These are phyloP conservation scores for Aspergillus pseudonomiae DNA, from an alignment of 2,329 filamentous ascomycete genomes.

Conservation along the genomic window DNA sequence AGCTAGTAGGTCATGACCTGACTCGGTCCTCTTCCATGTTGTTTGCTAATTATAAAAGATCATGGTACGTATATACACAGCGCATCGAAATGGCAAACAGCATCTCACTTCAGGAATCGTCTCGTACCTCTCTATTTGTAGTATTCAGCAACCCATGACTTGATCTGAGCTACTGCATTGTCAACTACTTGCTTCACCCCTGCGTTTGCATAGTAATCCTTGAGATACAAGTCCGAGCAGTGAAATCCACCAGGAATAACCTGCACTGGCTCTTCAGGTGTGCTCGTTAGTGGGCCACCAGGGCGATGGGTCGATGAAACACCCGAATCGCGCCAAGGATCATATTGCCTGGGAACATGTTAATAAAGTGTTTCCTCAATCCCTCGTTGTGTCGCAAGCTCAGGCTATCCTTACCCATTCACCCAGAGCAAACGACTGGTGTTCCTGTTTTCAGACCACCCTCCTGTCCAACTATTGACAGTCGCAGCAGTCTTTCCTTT, in stretches of 20 bases:
- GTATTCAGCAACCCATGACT: constrained; percentile 15
- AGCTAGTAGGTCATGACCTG: too few relatives aligned
- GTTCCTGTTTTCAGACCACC: constrained; percentile 55
- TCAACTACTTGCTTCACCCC: constrained; percentile 55
- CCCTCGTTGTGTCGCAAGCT: rapidly evolving
- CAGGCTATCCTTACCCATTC: constrained; percentile 50
- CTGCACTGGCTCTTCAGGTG: constrained; percentile 52
- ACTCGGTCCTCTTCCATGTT: too few relatives aligned
- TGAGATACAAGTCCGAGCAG: constrained; percentile 56
- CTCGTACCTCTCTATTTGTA: not conserved
- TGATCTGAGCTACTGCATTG: constrained; percentile 53
- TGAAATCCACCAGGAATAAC: constrained; percentile 59
- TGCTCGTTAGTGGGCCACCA: constrained; percentile 42
- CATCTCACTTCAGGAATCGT: too few relatives aligned
- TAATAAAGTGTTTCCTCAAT: not conserved
- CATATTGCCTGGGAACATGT: not conserved
- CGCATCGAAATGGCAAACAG: not conserved
- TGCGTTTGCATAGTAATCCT: constrained; percentile 52
- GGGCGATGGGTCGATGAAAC: not conserved
- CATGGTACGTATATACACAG: too few relatives aligned
- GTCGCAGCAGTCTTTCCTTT: constrained; percentile 24
- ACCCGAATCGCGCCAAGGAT: not conserved
- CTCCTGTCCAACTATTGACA: constrained; percentile 58
- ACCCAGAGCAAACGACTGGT: constrained; percentile 60
- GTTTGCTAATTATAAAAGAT: too few relatives aligned